These are phyloP conservation scores for Suillus hirtellus DNA, from an alignment of 768 basidiomycete genomes.

Conservation along the genomic window DNA sequence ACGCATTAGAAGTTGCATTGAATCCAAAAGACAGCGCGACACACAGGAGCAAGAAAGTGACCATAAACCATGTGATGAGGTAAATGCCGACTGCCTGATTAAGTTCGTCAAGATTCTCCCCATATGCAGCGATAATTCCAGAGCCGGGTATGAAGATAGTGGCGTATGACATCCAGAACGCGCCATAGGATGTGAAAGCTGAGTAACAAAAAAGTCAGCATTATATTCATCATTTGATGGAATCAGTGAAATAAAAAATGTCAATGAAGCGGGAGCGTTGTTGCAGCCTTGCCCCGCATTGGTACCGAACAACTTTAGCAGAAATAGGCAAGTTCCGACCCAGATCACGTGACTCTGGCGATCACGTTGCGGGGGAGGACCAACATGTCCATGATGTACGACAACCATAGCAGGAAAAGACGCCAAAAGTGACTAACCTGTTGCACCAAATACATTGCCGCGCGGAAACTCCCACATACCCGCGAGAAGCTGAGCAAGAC, in stretches of 20 bases:
- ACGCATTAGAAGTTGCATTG: constrained; percentile 4
- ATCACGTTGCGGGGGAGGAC: background rate
- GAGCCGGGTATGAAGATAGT: constrained; percentile 69
- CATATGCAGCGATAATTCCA: constrained; percentile 61
- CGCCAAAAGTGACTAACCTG: constrained; percentile 48
- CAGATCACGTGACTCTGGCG: constrained; percentile 5
- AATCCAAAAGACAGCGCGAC: constrained; percentile 22
- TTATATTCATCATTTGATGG: no score
- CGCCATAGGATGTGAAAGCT: constrained; percentile 84
- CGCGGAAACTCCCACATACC: constrained; percentile 87
- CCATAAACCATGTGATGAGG: constrained; percentile 70
- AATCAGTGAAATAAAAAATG: background rate
- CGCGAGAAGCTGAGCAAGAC: constrained; percentile 81
- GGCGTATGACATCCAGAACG: constrained; percentile 87
- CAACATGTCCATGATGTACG: background rate
- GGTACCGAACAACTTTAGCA: background rate
- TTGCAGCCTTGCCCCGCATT: background rate
- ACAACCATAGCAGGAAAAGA: no score
- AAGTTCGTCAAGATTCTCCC: constrained; percentile 37
- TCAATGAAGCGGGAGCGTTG: background rate
- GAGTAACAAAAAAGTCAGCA: background rate
- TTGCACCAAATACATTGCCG: constrained; percentile 71
- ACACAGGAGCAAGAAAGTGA: constrained; percentile 70
- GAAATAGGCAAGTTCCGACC: background rate
- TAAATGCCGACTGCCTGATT: constrained; percentile 70